Evolutionary conservation across 2,329 filamentous ascomycete genomes (phyloP).

Genomic region (Elsinoe necatrix): DNA sequence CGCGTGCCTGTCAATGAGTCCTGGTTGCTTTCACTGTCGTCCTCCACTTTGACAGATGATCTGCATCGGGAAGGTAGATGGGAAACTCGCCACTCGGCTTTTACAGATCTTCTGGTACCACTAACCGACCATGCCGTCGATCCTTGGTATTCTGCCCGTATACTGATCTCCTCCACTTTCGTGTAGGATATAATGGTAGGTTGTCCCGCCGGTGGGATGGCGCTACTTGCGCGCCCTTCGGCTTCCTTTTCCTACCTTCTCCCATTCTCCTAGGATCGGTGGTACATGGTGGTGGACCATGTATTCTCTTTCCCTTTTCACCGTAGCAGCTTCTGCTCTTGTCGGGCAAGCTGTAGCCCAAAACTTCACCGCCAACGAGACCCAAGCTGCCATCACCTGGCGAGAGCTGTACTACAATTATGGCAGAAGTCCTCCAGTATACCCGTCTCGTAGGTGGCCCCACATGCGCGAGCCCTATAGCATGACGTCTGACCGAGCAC

Average conservation of each 20-base stretch:
- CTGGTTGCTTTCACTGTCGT: neutral
- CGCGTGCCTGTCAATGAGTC: neutral
- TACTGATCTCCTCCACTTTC: neutral
- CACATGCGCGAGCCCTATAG: neutral
- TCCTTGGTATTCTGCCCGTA: constrained; percentile 1
- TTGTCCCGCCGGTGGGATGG: neutral
- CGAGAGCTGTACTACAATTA: constrained; percentile 25
- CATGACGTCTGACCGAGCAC: neutral
- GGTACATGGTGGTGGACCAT: neutral
- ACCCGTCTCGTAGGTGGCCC: constrained; percentile 23
- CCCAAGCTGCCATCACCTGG: constrained; percentile 17
- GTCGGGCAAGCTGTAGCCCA: constrained; percentile 4
- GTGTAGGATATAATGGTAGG: constrained; percentile 1
- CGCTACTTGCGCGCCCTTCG: neutral
- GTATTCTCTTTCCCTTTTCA: neutral
- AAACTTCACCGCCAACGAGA: constrained; percentile 19
- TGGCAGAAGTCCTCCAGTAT: constrained; percentile 26
- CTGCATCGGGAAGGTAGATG: constrained; percentile 10
- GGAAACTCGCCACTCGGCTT: neutral
- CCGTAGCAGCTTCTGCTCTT: neutral
- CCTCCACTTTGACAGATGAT: constrained; percentile 6
- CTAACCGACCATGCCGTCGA: constrained; percentile 4
- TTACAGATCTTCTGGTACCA: neutral
- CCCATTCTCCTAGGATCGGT: neutral
- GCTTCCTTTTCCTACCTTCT: neutral